Base-by-base conservation (phyloP, 2,329 filamentous ascomycete genomes). In the Colletotrichum phormii region DNA sequence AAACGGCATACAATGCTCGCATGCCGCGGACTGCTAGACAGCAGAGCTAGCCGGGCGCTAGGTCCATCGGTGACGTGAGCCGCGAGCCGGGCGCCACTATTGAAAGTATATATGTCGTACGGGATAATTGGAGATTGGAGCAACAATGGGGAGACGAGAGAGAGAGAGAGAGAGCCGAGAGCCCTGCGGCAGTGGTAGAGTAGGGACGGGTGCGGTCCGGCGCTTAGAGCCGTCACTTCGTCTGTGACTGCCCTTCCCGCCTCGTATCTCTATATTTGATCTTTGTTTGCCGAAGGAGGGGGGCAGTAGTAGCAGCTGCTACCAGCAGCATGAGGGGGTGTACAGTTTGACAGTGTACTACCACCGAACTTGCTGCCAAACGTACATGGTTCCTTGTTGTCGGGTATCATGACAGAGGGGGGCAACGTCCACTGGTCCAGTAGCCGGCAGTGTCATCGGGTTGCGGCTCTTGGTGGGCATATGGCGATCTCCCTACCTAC, bases 61-160 rank as follows among this genome's bases (percentile, higher is more conserved):
- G 46, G 46, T 64, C 46, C 46, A 49, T 64, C 61, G 1, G 31
- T 54, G 46, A 53, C 61, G 33, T 22, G 46, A 54, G 46, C 46
- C 46, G 46, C 46, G 61, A 49, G 12, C 61, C 61, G 46, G 49
- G 46, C 46, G 61, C 29, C 61, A 49, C 46, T 64, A 37, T 54
- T 24, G 61, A 37, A 54, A 54, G 12, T 22, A 35, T 33, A 51
- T 18, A 22, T 12, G 60, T 8, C 2, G 13, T 31, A 12, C 9
- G 46, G 31, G n/a, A 49, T 49, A n/a, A n/a, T 49, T 26, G 13
- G 57, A 15, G 4, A 59, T 42, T 13, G 29, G 26, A 18, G 37
- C 37, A 42, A 42, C 37, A 42, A 42, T 42, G 37, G 37, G 37
- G 37, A 42, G 15, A 18, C 37, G 15, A 15, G 26, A 29, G 26